Evolutionary conservation across 345 rosid species (phyloP).

Genomic region (Rhodomyrtus tomentosa): DNA sequence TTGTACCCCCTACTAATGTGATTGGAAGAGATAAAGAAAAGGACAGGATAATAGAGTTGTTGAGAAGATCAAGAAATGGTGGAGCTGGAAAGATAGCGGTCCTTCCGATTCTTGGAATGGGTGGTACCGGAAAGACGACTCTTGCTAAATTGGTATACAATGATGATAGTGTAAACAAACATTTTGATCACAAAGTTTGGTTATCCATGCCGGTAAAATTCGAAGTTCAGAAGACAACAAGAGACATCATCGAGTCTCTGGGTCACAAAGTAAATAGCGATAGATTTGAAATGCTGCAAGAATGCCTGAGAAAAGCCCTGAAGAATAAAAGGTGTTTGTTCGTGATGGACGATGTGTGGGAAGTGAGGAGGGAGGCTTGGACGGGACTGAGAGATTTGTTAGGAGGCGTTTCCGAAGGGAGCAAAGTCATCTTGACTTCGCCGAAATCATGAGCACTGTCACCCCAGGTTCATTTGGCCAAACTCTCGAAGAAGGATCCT

Average conservation of each 20-base stretch:
- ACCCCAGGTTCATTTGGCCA: background rate
- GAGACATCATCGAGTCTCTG: background rate
- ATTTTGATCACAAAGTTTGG: background rate
- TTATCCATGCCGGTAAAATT: slow-evolving; percentile 1
- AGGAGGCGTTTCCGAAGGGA: background rate
- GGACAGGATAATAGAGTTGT: background rate
- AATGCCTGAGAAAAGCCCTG: background rate
- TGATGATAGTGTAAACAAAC: background rate
- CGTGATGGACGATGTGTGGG: slow-evolving; percentile 5
- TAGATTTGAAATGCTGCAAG: background rate
- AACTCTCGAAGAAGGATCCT: background rate
- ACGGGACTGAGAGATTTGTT: background rate
- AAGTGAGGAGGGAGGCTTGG: background rate
- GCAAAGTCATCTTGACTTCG: slow-evolving; percentile 5
- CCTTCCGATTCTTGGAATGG: slow-evolving; percentile 11
- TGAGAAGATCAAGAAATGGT: background rate
- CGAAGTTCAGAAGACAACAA: background rate
- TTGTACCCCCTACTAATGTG: background rate
- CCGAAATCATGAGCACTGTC: background rate
- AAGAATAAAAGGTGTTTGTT: background rate
- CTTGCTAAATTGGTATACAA: slow-evolving; percentile 5
- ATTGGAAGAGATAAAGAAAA: slow-evolving; percentile 6
- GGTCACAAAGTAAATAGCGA: background rate
- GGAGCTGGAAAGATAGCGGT: background rate
- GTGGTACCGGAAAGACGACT: slow-evolving; percentile 18